Base-by-base conservation (phyloP, 208 protist species). In the Porcisia hertigi region DNA sequence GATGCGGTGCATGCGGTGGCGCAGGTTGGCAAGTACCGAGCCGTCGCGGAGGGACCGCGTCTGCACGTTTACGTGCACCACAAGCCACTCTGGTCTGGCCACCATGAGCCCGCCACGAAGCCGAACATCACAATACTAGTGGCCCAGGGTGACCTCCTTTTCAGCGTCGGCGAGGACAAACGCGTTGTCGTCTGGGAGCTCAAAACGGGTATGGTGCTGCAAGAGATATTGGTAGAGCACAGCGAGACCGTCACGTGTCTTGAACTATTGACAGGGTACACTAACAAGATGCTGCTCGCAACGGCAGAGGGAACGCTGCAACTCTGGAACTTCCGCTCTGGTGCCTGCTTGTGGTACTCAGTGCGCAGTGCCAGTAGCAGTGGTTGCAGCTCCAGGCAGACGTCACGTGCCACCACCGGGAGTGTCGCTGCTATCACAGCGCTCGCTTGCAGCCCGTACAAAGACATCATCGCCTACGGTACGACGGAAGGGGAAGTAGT, bases 261-360 rank as follows among this genome's bases (percentile, higher is more conserved):
- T 23, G 73, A 80, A 23, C 66, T 94, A 52, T 88, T 86, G 30
- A 66, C 84, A 18, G 88, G 89, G 30, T 98, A 97, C 85, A 86
- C 77, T 5, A 97, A 97, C 80, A 98, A 97, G 80, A 79, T 98
- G 47, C 80, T 98, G 11, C 75, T 95, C 58, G 79, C 79, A n/a
- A 97, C 92, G 1, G 82, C 82, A 65, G 83, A 95, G 67, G 95
- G 95, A 23, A 73, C 81, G 16, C 76, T 98, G 66, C 89, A 96
- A 54, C 76, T 98, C 55, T 97, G 88, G 85, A 98, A 98, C 83
- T 97, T 94, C 84, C 85, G 86, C 74, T 93, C 79, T 16, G 93
- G 91, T n/a, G 65, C 71, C 67, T 89, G 88, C 60, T 60, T 98
- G 63, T 96, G 90, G 89, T 84, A 91, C 77, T 67, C 75, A 4